Percentiles rank a stretch among this genome's conserved stretches.
Evolutionary conservation across 208 protist species (phyloP).

Genomic region (Leishmania major): DNA sequence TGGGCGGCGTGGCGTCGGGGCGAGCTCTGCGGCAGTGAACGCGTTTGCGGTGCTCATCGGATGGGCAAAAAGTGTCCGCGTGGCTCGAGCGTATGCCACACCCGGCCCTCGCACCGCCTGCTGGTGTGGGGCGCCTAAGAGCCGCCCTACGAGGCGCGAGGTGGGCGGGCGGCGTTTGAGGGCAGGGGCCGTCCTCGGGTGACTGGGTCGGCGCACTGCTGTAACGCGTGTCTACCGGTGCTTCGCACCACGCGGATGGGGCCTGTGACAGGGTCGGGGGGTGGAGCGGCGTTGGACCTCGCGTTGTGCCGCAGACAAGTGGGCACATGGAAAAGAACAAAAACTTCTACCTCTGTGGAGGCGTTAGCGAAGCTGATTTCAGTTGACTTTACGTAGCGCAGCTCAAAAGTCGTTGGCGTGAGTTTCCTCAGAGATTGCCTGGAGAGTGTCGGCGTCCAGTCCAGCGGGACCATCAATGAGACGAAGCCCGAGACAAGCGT

Average conservation of each 20-base stretch:
- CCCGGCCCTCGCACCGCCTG: no score
- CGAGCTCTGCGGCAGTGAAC: no score
- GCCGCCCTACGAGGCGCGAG: no score
- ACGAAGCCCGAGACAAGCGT: slow-evolving; percentile 51
- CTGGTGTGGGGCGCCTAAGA: background rate
- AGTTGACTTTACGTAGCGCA: slow-evolving; percentile 31
- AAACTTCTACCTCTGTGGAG: slow-evolving; percentile 15
- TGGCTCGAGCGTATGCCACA: no score
- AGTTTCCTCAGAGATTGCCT: slow-evolving; percentile 35
- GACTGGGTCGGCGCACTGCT: background rate
- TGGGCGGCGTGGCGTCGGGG: no score
- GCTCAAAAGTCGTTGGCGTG: slow-evolving; percentile 56
- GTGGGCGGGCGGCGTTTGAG: background rate
- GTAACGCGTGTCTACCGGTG: background rate
- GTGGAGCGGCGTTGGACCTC: background rate
- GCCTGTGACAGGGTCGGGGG: background rate
- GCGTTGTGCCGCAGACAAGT: background rate
- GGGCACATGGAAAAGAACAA: background rate
- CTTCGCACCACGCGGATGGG: background rate
- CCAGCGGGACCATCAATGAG: slow-evolving; percentile 35
- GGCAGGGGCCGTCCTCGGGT: background rate
- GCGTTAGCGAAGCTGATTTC: slow-evolving; percentile 56
- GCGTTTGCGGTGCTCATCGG: no score
- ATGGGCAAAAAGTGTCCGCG: no score
- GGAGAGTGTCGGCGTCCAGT: slow-evolving; percentile 30